Evolutionary conservation across 2,329 filamentous ascomycete genomes (phyloP), one percentile per base, ranked within the genome.

Genomic region (Drechslera avenae): DNA sequence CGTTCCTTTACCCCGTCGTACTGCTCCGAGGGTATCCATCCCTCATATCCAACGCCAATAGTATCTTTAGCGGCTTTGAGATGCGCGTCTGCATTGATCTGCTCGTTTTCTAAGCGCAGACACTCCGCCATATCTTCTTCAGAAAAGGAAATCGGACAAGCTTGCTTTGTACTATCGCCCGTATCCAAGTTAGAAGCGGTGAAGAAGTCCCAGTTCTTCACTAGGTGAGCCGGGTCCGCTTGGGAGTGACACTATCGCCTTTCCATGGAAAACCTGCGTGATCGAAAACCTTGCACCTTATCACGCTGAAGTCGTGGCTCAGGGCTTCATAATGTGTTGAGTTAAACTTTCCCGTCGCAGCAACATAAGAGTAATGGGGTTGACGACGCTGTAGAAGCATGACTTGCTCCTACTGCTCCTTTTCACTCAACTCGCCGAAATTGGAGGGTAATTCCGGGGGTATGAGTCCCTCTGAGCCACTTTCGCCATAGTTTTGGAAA

Each of bases 401-500:
- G n/a, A 62, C 56, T 31, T 65, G 56, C 48, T 64, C 28, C 26
- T 57, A 60, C 43, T 67, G 64, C 31, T 69, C 51, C 4, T 19
- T 35, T 33, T 63, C 58, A 48, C 46, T 55, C 18, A 70, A 16
- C 7, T 56, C 50, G 26, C 64, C 54, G 39, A 67, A 62, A 33
- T 64, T 53, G 16, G 39, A 41, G 39, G 67, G 66, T 41, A 71
- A 43, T 46, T 54, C 32, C 31, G 69, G 68, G 10, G 12, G 8
- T 36, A 18, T 55, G 3, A 68, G 41, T 17, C 50, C 62, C 56
- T 60, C 60, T 30, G 60, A 70, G 36, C 56, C 36, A 26, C 34
- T 55, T 45, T 74, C 73, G 39, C 70, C 64, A 58, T 75, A 77
- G 46, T 78, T 78, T 49, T 77, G 66, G 44, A 78, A 63, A 49